Conservation (phyloP, 2,329 filamentous ascomycete genomes). For the Neofusicoccum sp. region DNA sequence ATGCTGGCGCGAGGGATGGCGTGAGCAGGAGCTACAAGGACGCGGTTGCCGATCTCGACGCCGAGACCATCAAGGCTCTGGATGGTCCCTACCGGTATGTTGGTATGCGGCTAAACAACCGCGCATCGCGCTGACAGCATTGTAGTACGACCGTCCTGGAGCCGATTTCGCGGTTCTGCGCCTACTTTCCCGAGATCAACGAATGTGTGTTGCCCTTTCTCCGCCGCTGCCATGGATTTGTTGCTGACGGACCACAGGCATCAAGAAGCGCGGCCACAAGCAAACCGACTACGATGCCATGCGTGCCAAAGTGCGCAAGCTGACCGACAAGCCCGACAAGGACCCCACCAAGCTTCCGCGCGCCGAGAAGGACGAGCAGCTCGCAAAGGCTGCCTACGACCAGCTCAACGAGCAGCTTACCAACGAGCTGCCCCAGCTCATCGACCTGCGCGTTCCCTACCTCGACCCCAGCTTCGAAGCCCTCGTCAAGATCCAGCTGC, state of each 20-base stretch:
- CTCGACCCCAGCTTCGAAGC: slow-evolving; percentile 96
- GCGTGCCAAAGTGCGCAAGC: slow-evolving; percentile 92
- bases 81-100: slow-evolving; percentile 85
- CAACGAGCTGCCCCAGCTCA: slow-evolving; percentile 88
- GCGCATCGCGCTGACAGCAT: slow-evolving; percentile 19
- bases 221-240: neutral
- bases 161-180: slow-evolving; percentile 92
- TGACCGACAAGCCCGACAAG: slow-evolving; percentile 98
- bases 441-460: slow-evolving; percentile 94
- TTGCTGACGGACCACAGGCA: slow-evolving; percentile 51
- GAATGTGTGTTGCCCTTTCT: slow-evolving; percentile 63
- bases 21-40: slow-evolving; percentile 98
- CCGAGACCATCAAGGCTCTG: slow-evolving; percentile 96
- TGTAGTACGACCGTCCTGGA: slow-evolving; percentile 84
- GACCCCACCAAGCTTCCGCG: slow-evolving; percentile 94
- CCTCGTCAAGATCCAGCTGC: slow-evolving; percentile 94
- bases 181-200: slow-evolving; percentile 98
- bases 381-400: slow-evolving; percentile 91
- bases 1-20: slow-evolving; percentile 89
- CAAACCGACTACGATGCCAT: slow-evolving; percentile 96
- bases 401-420: slow-evolving; percentile 96
- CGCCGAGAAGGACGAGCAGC: slow-evolving; percentile 93
- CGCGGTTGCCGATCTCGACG: slow-evolving; percentile 94
- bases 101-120: neutral
- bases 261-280: slow-evolving; percentile 98